Percentiles rank a stretch among this genome's conserved stretches.
These are phyloP conservation scores for Sonneratia alba DNA, from an alignment of 345 rosid species.

Conservation along the genomic window DNA sequence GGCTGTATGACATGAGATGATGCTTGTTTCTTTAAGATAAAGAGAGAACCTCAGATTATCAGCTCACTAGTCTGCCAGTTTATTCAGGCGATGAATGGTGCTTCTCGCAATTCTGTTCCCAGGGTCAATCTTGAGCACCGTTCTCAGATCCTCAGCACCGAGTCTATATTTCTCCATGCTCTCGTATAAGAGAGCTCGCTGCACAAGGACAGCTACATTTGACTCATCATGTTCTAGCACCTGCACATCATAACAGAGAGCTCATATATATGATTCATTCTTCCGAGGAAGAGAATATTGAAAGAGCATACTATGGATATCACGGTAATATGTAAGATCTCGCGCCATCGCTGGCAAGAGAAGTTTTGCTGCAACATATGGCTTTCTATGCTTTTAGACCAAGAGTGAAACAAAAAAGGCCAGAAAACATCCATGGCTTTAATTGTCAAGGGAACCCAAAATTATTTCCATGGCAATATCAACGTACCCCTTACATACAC, in stretches of 20 bases:
- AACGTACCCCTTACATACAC: background rate
- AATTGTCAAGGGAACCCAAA: background rate
- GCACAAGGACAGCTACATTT: slow-evolving; percentile 68
- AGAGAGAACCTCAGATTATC: slow-evolving; percentile 4
- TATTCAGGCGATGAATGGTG: slow-evolving; percentile 79
- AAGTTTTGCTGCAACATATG: background rate
- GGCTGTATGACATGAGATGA: background rate
- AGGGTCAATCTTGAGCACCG: slow-evolving; percentile 85
- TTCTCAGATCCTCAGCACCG: slow-evolving; percentile 93
- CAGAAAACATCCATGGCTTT: background rate
- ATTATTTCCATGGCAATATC: background rate
- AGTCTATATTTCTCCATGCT: slow-evolving; percentile 97
- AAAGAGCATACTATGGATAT: background rate
- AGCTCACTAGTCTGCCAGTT: slow-evolving; percentile 53
- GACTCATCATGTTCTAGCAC: slow-evolving; percentile 61
- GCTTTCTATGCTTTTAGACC: background rate
- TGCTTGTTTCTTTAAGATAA: background rate
- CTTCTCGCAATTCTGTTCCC: slow-evolving; percentile 86
- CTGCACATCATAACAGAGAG: slow-evolving; percentile 24
- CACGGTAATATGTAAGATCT: background rate
- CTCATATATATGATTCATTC: background rate
- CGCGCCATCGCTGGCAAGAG: background rate
- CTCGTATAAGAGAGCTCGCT: slow-evolving; percentile 90
- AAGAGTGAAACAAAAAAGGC: background rate
- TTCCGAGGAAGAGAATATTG: background rate